phyloP scores from a whole-genome alignment of 306 rosid genomes.

The Prunus mongolica region DNA sequence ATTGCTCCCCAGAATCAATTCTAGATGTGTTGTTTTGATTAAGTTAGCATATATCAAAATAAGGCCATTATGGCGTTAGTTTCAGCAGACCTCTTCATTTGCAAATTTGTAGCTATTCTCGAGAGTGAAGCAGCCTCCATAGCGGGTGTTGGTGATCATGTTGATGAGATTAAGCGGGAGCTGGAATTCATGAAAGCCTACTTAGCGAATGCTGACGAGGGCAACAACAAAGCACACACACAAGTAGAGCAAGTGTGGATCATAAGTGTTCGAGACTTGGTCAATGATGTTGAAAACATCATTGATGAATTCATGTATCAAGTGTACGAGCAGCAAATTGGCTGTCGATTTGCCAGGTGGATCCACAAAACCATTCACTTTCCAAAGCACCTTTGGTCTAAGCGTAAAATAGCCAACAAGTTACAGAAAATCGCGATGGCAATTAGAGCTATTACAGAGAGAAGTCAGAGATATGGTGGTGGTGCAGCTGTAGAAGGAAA shows the following conservation, averaged over 20 bases:
- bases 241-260: neutral
- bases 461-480: neutral
- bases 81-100: no score
- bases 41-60: no score
- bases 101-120: no score
- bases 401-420: neutral
- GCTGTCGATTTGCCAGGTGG: neutral
- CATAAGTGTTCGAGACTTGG: neutral
- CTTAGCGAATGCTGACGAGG: neutral
- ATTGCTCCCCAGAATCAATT: no score
- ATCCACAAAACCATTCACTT: neutral
- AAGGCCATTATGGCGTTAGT: no score
- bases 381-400: neutral
- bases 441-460: neutral
- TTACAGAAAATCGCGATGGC: neutral
- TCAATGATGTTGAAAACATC: neutral
- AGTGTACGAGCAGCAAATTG: neutral
- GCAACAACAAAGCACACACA: no score
- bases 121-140: no score
- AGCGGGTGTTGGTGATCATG: no score
- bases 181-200: no score
- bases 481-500: neutral
- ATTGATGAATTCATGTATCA: slow-evolving; percentile 13
- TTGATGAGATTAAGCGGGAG: no score
- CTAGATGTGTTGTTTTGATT: no score